Percentiles rank a stretch among this genome's conserved stretches.
Evolutionary conservation across 2,329 filamentous ascomycete genomes (phyloP).

Genomic region (Aspergillus vadensis): DNA sequence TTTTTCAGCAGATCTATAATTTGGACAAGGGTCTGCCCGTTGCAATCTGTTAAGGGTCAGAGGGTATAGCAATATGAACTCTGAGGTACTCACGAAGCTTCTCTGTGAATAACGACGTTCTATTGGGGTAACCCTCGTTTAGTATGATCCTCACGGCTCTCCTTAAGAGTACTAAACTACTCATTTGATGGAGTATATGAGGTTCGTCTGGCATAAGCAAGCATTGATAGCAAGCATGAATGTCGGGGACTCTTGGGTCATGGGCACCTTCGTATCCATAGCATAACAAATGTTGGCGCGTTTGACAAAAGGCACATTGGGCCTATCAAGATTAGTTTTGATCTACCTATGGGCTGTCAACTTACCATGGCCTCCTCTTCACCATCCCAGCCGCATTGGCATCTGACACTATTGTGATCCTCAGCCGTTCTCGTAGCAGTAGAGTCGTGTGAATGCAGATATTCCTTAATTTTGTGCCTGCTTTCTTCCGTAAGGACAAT

Average conservation of each 20-base stretch:
- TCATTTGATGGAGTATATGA: slow-evolving; percentile 30
- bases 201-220: slow-evolving; percentile 37
- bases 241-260: slow-evolving; percentile 43
- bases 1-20: slow-evolving; percentile 33
- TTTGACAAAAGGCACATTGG: slow-evolving; percentile 48
- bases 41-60: slow-evolving; percentile 32
- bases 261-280: slow-evolving; percentile 45
- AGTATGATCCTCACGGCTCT: slow-evolving; percentile 32
- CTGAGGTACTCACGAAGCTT: slow-evolving; percentile 33
- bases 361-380: slow-evolving; percentile 48
- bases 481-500: slow-evolving; percentile 23
- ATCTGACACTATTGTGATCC: slow-evolving; percentile 29
- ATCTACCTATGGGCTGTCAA: neutral
- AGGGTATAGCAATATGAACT: neutral
- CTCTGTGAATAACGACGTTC: slow-evolving; percentile 28
- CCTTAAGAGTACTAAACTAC: slow-evolving; percentile 31
- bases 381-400: slow-evolving; percentile 45
- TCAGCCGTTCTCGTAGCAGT: neutral
- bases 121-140: slow-evolving; percentile 32
- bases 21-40: slow-evolving; percentile 31
- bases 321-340: slow-evolving; percentile 35
- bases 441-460: slow-evolving; percentile 4
- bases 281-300: slow-evolving; percentile 50
- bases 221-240: slow-evolving; percentile 52
- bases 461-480: slow-evolving; percentile 20